These are phyloP conservation scores for Ocimum tenuiflorum DNA, from an alignment of 257 asterid genomes.

Conservation along the genomic window DNA sequence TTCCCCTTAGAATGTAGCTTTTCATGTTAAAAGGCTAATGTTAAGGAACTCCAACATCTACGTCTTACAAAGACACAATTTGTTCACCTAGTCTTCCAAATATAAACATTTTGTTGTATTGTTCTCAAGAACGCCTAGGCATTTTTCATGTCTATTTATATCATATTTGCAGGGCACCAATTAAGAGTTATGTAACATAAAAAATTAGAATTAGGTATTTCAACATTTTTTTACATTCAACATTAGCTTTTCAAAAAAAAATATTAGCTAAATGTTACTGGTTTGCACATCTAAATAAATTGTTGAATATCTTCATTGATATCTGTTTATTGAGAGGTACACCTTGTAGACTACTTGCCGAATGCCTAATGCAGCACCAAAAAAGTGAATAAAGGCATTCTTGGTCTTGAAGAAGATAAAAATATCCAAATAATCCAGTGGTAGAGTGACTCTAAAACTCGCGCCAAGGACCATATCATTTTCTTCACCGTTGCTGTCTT, in stretches of 20 bases:
- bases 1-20: neutral
- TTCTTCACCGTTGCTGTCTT: too few relatives aligned
- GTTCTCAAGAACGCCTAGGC: neutral
- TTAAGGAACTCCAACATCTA: neutral
- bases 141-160: neutral
- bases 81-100: neutral
- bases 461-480: neutral
- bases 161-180: neutral
- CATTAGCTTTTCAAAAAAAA: too few relatives aligned
- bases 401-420: neutral
- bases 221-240: neutral
- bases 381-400: neutral
- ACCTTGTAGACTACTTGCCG: neutral
- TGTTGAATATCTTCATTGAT: too few relatives aligned
- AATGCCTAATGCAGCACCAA: neutral
- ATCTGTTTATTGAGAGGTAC: neutral
- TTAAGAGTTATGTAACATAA: neutral
- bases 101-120: neutral
- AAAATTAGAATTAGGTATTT: neutral
- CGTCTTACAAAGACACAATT: neutral
- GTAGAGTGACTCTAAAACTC: too few relatives aligned
- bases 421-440: neutral
- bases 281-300: too few relatives aligned
- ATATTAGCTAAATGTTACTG: too few relatives aligned
- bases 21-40: neutral